These are phyloP conservation scores for Pseudocercospora crystallina DNA, from an alignment of 2,329 filamentous ascomycete genomes.

Conservation along the genomic window DNA sequence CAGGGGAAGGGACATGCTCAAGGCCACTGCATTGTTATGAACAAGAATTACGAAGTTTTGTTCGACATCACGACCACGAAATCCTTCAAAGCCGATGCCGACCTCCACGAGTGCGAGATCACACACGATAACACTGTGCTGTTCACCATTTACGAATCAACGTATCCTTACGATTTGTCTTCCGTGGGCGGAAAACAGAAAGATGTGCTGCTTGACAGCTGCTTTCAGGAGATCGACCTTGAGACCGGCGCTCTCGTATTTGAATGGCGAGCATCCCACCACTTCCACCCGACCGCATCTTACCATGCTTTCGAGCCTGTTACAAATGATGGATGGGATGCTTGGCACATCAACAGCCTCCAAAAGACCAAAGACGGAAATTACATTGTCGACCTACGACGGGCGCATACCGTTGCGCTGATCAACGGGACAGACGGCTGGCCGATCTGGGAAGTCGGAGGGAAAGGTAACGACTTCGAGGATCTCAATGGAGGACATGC, in stretches of 20 bases:
- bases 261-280: conserved; percentile 59
- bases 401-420: conserved; percentile 47
- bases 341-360: conserved; percentile 53
- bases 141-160: conserved; percentile 25
- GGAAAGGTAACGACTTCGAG: conserved; percentile 23
- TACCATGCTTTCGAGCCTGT: neutral
- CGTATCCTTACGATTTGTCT: conserved; percentile 24
- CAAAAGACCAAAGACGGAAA: conserved; percentile 51
- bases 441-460: conserved; percentile 47
- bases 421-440: conserved; percentile 48
- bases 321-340: conserved; percentile 35
- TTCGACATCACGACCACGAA: conserved; percentile 21
- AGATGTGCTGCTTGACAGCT: conserved; percentile 32
- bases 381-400: conserved; percentile 53
- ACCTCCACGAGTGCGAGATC: conserved; percentile 29
- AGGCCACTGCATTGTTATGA: conserved; percentile 25
- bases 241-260: conserved; percentile 57
- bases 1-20: conserved; percentile 6
- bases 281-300: conserved; percentile 49
- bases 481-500: conserved; percentile 25
- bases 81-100: conserved; percentile 11
- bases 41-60: conserved; percentile 26
- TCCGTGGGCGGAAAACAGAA: conserved; percentile 5
- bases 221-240: conserved; percentile 56
- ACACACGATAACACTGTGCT: conserved; percentile 26